These are phyloP conservation scores for Epichloe baconii DNA, from an alignment of 2,329 filamentous ascomycete species.

Conservation along the genomic window DNA sequence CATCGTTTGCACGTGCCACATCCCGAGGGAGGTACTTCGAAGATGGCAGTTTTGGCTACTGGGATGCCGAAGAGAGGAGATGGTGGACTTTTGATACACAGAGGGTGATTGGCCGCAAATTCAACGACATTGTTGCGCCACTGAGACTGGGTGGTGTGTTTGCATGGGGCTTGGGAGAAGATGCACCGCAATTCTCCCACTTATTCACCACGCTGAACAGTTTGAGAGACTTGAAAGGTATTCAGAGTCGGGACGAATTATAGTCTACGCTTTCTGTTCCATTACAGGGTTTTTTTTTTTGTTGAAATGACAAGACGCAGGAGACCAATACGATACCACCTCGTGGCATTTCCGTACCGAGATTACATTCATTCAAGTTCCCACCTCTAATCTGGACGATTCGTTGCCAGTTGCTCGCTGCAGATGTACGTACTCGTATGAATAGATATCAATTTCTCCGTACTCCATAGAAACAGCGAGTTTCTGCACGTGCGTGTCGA, in stretches of 20 bases:
- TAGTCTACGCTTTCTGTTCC: conserved; percentile 5
- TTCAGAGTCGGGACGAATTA: conserved; percentile 16
- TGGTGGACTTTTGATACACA: conserved; percentile 69
- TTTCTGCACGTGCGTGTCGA: too few relatives aligned
- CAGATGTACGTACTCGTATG: too few relatives aligned
- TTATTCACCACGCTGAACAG: conserved; percentile 21
- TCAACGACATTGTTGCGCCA: conserved; percentile 42
- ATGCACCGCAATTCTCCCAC: conserved; percentile 33
- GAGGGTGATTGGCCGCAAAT: conserved; percentile 46
- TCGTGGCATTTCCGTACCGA: too few relatives aligned
- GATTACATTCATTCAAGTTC: too few relatives aligned
- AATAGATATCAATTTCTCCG: too few relatives aligned
- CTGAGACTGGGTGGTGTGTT: conserved; percentile 55
- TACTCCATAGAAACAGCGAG: too few relatives aligned
- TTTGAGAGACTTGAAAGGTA: conserved; percentile 8
- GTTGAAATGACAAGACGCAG: too few relatives aligned
- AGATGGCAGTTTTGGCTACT: conserved; percentile 61
- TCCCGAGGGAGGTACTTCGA: conserved; percentile 32
- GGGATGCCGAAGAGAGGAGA: conserved; percentile 41
- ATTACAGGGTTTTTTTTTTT: too few relatives aligned
- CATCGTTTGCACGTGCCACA: conserved; percentile 45
- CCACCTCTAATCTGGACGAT: too few relatives aligned
- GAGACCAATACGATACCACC: too few relatives aligned
- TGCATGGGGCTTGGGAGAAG: conserved; percentile 64
- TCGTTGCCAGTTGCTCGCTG: too few relatives aligned